Percentiles rank a stretch among this genome's conserved stretches.
These are phyloP conservation scores for Aspergillus asperescens DNA, from an alignment of 495 filamentous ascomycete species.

Conservation along the genomic window DNA sequence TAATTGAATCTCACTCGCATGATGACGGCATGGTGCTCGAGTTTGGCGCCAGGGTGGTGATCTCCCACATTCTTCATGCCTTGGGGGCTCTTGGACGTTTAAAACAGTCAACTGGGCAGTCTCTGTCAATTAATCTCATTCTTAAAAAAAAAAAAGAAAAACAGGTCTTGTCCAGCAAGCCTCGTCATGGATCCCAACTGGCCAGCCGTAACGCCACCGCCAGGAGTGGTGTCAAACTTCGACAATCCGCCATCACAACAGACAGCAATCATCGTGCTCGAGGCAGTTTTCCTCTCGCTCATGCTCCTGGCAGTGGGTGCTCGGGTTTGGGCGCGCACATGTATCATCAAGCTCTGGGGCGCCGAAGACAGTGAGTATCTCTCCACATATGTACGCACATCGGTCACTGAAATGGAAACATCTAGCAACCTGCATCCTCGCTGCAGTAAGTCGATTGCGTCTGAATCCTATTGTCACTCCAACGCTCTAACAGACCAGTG, in stretches of 20 bases:
- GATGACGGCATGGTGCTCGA: too few relatives aligned
- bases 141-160: background rate
- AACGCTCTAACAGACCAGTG: background rate
- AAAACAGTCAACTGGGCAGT: too few relatives aligned
- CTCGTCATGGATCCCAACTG: constrained; percentile 1
- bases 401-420: background rate
- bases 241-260: background rate
- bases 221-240: constrained; percentile 1
- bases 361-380: constrained; percentile 4
- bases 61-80: too few relatives aligned
- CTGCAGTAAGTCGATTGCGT: background rate
- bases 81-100: too few relatives aligned
- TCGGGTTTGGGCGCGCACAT: background rate
- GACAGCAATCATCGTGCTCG: background rate
- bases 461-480: background rate
- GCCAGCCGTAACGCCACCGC: constrained; percentile 1
- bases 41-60: too few relatives aligned
- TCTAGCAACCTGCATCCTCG: constrained; percentile 1
- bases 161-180: too few relatives aligned
- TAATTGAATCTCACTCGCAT: too few relatives aligned
- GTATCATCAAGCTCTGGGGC: constrained; percentile 1
- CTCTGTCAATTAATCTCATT: too few relatives aligned
- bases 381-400: background rate
- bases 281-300: background rate
- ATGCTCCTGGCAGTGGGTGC: background rate